phyloP scores from a whole-genome alignment of 805 yeast species.

The Yamadazyma sp. region DNA sequence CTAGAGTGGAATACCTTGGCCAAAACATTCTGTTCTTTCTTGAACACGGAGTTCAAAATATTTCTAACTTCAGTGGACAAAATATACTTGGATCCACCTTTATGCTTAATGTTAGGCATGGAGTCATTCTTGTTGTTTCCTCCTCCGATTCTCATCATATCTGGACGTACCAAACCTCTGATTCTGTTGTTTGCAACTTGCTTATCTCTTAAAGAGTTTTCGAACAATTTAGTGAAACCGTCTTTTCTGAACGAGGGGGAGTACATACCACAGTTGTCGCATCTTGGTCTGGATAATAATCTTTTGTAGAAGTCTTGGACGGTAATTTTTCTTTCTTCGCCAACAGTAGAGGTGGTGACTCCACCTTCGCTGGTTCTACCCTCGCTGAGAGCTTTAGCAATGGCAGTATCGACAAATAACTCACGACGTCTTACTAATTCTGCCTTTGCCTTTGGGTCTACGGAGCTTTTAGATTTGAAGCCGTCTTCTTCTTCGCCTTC shows the following conservation, averaged over 20 bases:
- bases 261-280: conserved; percentile 95
- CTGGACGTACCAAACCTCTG: conserved; percentile 74
- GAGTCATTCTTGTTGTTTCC: conserved; percentile 19
- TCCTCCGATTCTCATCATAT: conserved; percentile 46
- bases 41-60: conserved; percentile 72
- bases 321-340: conserved; percentile 78
- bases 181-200: conserved; percentile 79
- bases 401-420: conserved; percentile 66
- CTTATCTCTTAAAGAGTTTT: conserved; percentile 78
- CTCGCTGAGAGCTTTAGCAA: conserved; percentile 70
- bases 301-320: conserved; percentile 75
- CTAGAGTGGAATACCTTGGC: conserved; percentile 78
- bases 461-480: conserved; percentile 24
- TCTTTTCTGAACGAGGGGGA: conserved; percentile 95
- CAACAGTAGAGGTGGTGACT: conserved; percentile 76
- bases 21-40: conserved; percentile 65
- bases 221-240: conserved; percentile 90
- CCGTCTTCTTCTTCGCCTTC: conserved; percentile 49
- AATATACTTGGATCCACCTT: conserved; percentile 79
- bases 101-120: conserved; percentile 55
- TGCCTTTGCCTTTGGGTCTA: conserved; percentile 39
- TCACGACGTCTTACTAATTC: conserved; percentile 62
- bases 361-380: conserved; percentile 72
- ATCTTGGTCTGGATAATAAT: conserved; percentile 73
- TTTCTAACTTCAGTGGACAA: conserved; percentile 85